Evolutionary conservation across 495 filamentous ascomycete genomes (phyloP).

Genomic region (Penicillium daleae): DNA sequence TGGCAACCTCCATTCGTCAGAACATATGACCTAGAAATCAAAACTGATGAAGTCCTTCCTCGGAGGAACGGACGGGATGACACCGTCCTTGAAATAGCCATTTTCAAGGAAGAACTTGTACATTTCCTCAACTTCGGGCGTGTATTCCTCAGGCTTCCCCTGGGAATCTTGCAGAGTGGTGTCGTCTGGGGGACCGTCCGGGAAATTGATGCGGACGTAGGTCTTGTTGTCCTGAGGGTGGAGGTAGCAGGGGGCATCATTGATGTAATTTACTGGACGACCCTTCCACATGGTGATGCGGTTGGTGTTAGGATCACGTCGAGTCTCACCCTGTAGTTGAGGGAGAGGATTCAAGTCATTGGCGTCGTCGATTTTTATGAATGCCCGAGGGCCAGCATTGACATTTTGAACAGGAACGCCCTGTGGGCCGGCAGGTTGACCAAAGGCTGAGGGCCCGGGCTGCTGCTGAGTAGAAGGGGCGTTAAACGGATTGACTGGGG

Average conservation of each 20-base stretch:
- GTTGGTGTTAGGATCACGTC: conserved; percentile 40
- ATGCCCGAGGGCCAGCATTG: conserved; percentile 35
- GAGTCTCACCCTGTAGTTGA: conserved; percentile 41
- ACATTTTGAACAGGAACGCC: conserved; percentile 21
- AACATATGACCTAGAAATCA: conserved; percentile 59
- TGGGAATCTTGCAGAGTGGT: conserved; percentile 44
- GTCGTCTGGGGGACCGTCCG: conserved; percentile 66
- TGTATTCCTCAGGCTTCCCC: conserved; percentile 45
- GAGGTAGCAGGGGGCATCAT: conserved; percentile 54
- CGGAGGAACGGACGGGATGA: conserved; percentile 73
- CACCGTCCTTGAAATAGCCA: conserved; percentile 63
- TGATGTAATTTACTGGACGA: conserved; percentile 56
- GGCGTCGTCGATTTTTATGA: conserved; percentile 36
- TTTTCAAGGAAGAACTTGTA: conserved; percentile 63
- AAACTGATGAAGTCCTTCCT: conserved; percentile 73
- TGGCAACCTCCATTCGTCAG: background rate
- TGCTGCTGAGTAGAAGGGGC: conserved; percentile 30
- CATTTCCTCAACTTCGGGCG: conserved; percentile 53
- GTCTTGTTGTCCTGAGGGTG: conserved; percentile 51
- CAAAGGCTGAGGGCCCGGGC: conserved; percentile 27
- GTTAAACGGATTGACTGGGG: conserved; percentile 18
- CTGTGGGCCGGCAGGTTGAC: conserved; percentile 31
- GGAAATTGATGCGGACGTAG: conserved; percentile 66
- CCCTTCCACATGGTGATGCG: conserved; percentile 56
- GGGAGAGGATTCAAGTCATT: conserved; percentile 43